A percentile compares a stretch with the other conserved stretches of the same genome.
Conservation (phyloP, 2,329 filamentous ascomycete species). For the Stachybotrys elegans region DNA sequence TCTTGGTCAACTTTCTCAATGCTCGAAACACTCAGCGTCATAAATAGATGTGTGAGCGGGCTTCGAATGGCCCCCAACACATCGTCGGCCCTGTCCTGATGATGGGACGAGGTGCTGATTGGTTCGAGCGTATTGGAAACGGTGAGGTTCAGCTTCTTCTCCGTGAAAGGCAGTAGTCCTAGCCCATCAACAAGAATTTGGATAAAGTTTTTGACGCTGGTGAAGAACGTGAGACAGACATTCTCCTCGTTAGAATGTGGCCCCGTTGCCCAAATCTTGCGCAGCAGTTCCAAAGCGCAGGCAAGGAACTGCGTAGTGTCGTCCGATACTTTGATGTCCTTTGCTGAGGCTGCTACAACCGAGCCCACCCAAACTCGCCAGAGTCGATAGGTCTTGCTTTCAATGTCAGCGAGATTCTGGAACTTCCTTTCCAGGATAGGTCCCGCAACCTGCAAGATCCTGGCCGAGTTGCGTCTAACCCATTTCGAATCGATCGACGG, state of each 20-base stretch:
- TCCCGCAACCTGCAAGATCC: slow-evolving; percentile 58
- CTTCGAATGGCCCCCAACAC: slow-evolving; percentile 46
- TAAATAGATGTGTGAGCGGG: slow-evolving; percentile 62
- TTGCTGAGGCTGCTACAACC: slow-evolving; percentile 63
- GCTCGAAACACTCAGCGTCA: slow-evolving; percentile 50
- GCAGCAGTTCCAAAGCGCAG: slow-evolving; percentile 63
- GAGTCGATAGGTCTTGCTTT: slow-evolving; percentile 47
- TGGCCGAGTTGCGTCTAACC: slow-evolving; percentile 66
- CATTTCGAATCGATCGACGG: slow-evolving; percentile 80
- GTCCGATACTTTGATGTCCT: slow-evolving; percentile 83
- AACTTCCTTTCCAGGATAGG: slow-evolving; percentile 59
- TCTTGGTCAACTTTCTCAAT: slow-evolving; percentile 42
- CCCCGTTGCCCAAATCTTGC: slow-evolving; percentile 56
- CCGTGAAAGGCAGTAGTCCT: slow-evolving; percentile 57
- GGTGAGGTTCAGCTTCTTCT: slow-evolving; percentile 50
- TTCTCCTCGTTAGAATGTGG: slow-evolving; percentile 36
- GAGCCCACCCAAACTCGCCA: slow-evolving; percentile 60
- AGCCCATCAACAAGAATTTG: slow-evolving; percentile 44
- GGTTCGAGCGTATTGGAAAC: slow-evolving; percentile 54
- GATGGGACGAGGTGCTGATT: slow-evolving; percentile 61
- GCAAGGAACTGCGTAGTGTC: slow-evolving; percentile 80
- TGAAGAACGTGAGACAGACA: slow-evolving; percentile 45
- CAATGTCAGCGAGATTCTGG: slow-evolving; percentile 54
- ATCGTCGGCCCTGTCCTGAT: slow-evolving; percentile 48
- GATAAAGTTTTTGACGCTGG: slow-evolving; percentile 47